A percentile compares a stretch with the other conserved stretches of the same genome.
Evolutionary conservation across 768 basidiomycete genomes (phyloP).

Genomic region (Fomitopsis pulvina): DNA sequence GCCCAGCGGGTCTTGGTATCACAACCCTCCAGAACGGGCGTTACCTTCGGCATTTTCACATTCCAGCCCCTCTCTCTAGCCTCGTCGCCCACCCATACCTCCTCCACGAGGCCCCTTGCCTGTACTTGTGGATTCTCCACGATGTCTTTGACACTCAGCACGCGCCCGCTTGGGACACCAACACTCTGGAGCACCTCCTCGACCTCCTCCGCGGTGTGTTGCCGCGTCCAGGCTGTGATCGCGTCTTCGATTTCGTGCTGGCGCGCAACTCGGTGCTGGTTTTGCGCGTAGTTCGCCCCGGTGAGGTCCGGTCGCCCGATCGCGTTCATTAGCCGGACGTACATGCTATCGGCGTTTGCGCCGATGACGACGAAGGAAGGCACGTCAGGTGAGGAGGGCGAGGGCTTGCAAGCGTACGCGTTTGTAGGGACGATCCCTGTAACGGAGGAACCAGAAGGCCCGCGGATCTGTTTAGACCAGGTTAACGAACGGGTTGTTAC

Average conservation of each 20-base stretch:
- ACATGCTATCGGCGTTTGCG: conserved; percentile 66
- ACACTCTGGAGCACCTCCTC: conserved; percentile 40
- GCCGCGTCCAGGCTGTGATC: conserved; percentile 53
- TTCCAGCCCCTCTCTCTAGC: conserved; percentile 38
- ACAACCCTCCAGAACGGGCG: conserved; percentile 55
- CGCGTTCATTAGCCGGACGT: conserved; percentile 56
- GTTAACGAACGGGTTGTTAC: neutral
- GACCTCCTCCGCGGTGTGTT: conserved; percentile 46
- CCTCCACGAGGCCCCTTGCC: conserved; percentile 50
- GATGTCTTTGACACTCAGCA: conserved; percentile 57
- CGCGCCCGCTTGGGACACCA: conserved; percentile 59
- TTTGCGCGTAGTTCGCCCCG: conserved; percentile 42
- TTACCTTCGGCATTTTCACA: conserved; percentile 62
- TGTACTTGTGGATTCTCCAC: conserved; percentile 49
- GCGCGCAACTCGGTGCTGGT: conserved; percentile 35
- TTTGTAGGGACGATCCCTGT: conserved; percentile 75
- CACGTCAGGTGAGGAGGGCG: conserved; percentile 30
- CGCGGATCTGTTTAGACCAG: conserved; percentile 39
- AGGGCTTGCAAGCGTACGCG: conserved; percentile 60
- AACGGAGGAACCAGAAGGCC: conserved; percentile 69
- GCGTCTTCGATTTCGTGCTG: conserved; percentile 52
- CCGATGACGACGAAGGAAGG: conserved; percentile 64
- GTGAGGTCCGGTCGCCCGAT: conserved; percentile 55
- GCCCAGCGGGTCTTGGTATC: conserved; percentile 58
- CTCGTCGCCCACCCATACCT: conserved; percentile 43